Base-by-base conservation (phyloP, 345 rosid species). In the Eucalyptus pauciflora region DNA sequence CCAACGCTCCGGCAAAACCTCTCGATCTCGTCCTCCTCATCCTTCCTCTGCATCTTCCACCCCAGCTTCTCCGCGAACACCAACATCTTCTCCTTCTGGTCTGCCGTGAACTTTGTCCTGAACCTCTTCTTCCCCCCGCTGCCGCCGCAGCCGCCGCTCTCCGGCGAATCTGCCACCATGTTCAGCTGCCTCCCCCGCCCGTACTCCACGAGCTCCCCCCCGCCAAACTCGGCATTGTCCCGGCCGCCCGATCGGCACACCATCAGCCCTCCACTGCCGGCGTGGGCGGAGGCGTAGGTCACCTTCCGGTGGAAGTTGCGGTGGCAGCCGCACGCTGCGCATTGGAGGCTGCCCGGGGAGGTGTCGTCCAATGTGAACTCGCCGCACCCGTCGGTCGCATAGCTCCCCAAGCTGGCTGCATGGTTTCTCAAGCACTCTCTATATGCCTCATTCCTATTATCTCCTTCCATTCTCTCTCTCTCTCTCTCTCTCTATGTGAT, bases 241-340 rank as follows among this genome's bases (percentile, higher is more conserved):
- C 69, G 56, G 60, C 41, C 43, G n/a, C 87, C 60, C 18, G 48
- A 54, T 7, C 87, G 64, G 60, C 69, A 54, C 29, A 50, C 86
- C 86, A 50, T 46, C 86, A 86, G 80, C n/a, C 88, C 87, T 31
- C 86, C 89, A 64, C 92, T 90, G 86, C 87, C 24, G 80, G 54
- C 56, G 48, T 58, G 64, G 92, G 89, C 86, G 67, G 90, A 67
- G 69, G 88, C 60, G 83, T 88, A 80, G 7, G 88, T 90, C 52
- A 92, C 90, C 88, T 91, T 94, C 85, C 98, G 96, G 95, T 97
- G 99, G 96, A 96, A 97, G 94, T 95, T 97, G 88, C 99, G 96
- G 96, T 97, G 99, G 93, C 99, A 97, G 62, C 98, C 98, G 86
- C 98, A 97, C 49, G 99, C 99, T 14, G 92, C 96, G 80, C 99